Base-by-base conservation (phyloP, 352 stramenopile genomes). In the Globisporangium radiosum region DNA sequence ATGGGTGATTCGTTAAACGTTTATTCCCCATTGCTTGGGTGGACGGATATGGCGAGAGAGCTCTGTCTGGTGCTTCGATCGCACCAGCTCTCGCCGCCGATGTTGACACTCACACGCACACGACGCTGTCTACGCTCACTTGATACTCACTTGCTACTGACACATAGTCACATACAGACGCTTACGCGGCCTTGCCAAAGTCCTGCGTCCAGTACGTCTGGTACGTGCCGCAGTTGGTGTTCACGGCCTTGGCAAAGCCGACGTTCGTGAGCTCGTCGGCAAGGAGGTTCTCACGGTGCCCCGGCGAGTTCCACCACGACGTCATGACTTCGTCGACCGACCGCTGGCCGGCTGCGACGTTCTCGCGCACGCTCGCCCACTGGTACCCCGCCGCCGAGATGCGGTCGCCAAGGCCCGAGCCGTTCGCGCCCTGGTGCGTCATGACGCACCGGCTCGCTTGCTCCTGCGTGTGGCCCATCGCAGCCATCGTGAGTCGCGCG, bases 291-390 rank as follows among this genome's bases (percentile, higher is more conserved):
- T 62, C 62, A 2, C 63, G 53, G 64, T 86, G 76, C 0, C 72
- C 72, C 0, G 50, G n/a, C 49, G 76, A 86, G 47, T 82, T 80
- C 72, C 72, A 78, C 75, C 72, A 85, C 7, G 70, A 73, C 0
- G 43, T 74, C 71, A 85, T 87, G 25, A 82, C 74, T 17, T 54
- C 48, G 7, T 65, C 53, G 1, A 87, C 71, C 8, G 56, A 66
- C 10, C 54, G 49, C 47, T 81, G 75, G 0, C 76, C 76, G 0
- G 74, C 72, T 44, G 74, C 74, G n/a, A 87, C 73, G 55, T 87
- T 87, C 63, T 87, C 76, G 1, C 66, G 71, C 25, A 66, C 59
- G 9, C 66, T 56, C 5, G 37, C 60, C 75, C 75, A 85, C 36
- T 71, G 50, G 61, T 78, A 86, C 13, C 70, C 70, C 8, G 73